These are phyloP conservation scores for Apophysomyces elegans DNA, from an alignment of 371 early-diverging fungal species.

Conservation along the genomic window DNA sequence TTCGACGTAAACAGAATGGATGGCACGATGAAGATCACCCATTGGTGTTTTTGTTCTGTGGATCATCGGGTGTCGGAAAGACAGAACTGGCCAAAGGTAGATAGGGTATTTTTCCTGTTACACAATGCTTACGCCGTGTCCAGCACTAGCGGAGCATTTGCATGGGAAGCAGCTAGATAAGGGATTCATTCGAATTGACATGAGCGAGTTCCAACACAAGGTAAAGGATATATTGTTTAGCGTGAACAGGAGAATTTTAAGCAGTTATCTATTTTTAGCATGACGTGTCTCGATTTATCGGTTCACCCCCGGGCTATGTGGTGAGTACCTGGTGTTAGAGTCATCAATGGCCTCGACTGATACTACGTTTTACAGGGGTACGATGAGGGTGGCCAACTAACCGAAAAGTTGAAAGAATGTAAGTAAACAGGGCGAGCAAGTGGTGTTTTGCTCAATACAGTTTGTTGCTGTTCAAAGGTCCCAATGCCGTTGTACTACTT, in stretches of 20 bases:
- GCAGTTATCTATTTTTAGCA: constrained; percentile 40
- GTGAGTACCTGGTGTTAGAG: constrained; percentile 25
- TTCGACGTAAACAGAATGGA: constrained; percentile 68
- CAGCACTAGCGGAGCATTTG: constrained; percentile 53
- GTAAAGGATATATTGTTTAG: constrained; percentile 9
- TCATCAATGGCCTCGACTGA: background rate
- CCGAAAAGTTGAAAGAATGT: constrained; percentile 69
- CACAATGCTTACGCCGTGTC: constrained; percentile 5
- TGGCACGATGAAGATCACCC: constrained; percentile 71
- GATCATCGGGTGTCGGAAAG: constrained; percentile 78
- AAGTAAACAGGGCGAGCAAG: constrained; percentile 14
- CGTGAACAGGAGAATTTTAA: background rate
- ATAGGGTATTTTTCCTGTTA: constrained; percentile 29
- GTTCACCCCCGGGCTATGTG: constrained; percentile 74
- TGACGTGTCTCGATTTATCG: constrained; percentile 69
- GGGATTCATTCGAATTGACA: constrained; percentile 69
- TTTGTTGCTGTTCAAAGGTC: constrained; percentile 31
- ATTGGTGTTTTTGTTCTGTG: constrained; percentile 74
- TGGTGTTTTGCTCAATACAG: background rate
- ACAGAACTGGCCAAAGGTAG: constrained; percentile 73
- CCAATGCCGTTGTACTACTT: constrained; percentile 59
- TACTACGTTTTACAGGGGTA: constrained; percentile 43
- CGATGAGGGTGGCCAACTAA: constrained; percentile 73
- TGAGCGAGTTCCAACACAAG: constrained; percentile 71
- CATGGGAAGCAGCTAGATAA: constrained; percentile 55